phyloP scores from a whole-genome alignment of 805 yeast genomes.

The Pichia insulana region DNA sequence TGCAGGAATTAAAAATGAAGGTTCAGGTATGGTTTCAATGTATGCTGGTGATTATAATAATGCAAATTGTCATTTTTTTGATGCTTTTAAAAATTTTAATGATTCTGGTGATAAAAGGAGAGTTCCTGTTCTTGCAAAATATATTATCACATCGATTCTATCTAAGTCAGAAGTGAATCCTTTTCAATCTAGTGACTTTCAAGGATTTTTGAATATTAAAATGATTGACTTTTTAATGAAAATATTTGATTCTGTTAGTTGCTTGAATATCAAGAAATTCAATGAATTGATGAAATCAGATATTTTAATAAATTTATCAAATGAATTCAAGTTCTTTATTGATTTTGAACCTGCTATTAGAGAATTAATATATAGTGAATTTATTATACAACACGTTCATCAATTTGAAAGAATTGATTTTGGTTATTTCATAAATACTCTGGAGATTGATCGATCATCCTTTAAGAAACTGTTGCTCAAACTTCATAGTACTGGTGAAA shows the following conservation, averaged over 20 bases:
- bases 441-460: conserved; percentile 14
- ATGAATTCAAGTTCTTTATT: conserved; percentile 12
- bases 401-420: conserved; percentile 20
- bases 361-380: conserved; percentile 20
- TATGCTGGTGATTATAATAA: conserved; percentile 47
- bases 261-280: conserved; percentile 19
- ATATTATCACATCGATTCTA: conserved; percentile 52
- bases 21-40: conserved; percentile 65
- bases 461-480: conserved; percentile 21
- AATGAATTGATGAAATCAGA: conserved; percentile 13
- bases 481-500: conserved; percentile 19
- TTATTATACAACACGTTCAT: conserved; percentile 16
- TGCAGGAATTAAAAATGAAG: conserved; percentile 66
- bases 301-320: conserved; percentile 9
- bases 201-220: conserved; percentile 21
- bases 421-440: conserved; percentile 12
- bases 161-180: conserved; percentile 62
- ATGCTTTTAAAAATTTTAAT: conserved; percentile 40
- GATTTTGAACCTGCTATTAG: conserved; percentile 21
- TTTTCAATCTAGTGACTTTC: conserved; percentile 64
- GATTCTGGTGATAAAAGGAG: conserved; percentile 54
- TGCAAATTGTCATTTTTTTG: conserved; percentile 43
- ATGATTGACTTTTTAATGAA: conserved; percentile 19
- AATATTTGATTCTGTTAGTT: conserved; percentile 21
- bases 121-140: conserved; percentile 47